Evolutionary conservation across 139 green algal species (phyloP).

Genomic region (Coelastrella sp.): DNA sequence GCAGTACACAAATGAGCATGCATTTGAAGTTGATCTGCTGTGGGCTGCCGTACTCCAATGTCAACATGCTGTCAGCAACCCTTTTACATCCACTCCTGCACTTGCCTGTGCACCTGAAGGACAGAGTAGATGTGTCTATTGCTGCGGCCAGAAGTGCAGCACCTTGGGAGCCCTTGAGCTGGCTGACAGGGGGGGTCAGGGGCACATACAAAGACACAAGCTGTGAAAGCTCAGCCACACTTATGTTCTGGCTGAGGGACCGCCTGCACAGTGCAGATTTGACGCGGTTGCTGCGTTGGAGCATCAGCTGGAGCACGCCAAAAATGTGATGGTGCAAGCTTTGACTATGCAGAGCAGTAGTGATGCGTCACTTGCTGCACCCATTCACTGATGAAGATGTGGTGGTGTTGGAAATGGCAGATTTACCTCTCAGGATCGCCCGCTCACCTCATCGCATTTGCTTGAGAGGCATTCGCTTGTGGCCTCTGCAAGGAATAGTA

Average conservation of each 20-base stretch:
- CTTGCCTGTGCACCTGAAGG: constrained; percentile 47
- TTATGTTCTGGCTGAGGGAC: constrained; percentile 53
- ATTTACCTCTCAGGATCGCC: not conserved
- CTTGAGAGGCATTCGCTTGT: not conserved
- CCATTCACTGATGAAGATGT: not conserved
- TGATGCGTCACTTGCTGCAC: not conserved
- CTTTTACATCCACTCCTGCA: not conserved
- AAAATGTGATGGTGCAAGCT: not conserved
- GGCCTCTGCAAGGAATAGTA: constrained; percentile 46
- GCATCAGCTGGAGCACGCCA: not conserved
- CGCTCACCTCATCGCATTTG: not conserved
- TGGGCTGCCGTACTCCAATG: not conserved
- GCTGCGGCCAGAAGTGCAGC: constrained; percentile 63
- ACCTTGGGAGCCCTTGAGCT: constrained; percentile 28
- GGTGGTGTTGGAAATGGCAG: too few relatives aligned
- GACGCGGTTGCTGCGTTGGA: not conserved
- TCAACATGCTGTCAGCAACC: not conserved
- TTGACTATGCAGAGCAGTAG: not conserved
- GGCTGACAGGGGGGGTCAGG: constrained; percentile 41
- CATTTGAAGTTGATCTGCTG: not conserved
- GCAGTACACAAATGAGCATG: not conserved
- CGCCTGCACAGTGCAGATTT: constrained; percentile 25
- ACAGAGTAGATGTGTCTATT: constrained; percentile 66
- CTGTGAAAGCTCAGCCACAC: constrained; percentile 44
- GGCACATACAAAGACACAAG: constrained; percentile 59